Evolutionary conservation across 495 filamentous ascomycete species (phyloP).

Genomic region (Tuber magnatum): DNA sequence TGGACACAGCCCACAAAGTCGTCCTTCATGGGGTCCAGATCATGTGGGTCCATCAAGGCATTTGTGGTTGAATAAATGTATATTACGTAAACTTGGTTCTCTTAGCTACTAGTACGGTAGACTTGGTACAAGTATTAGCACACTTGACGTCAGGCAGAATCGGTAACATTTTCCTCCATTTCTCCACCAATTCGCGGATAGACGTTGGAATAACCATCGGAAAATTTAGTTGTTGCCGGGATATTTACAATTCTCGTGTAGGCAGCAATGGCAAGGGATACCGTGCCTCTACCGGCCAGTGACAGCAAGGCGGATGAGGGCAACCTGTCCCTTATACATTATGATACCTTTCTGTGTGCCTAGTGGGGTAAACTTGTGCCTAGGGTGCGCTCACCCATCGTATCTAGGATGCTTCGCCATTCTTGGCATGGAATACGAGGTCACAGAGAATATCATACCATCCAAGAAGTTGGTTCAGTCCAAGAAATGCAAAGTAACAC

Average conservation of each 20-base stretch:
- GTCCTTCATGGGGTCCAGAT: too few species aligned
- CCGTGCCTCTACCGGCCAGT: too few species aligned
- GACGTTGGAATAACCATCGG: neutral
- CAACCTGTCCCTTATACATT: neutral
- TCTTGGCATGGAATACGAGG: neutral
- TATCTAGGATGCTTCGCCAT: neutral
- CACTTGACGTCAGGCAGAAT: too few species aligned
- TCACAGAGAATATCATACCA: neutral
- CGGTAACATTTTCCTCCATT: neutral
- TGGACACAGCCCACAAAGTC: neutral
- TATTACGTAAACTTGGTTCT: too few species aligned
- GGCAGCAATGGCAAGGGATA: neutral
- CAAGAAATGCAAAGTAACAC: neutral
- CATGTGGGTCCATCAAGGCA: too few species aligned
- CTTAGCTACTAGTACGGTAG: too few species aligned
- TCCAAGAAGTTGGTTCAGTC: neutral
- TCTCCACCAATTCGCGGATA: too few species aligned
- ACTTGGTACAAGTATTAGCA: too few species aligned
- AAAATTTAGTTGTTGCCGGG: neutral
- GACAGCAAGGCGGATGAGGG: too few species aligned
- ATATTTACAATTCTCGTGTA: neutral
- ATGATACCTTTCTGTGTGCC: neutral
- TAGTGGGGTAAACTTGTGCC: neutral
- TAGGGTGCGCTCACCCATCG: neutral
- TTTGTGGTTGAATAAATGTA: too few species aligned